These are phyloP conservation scores for Cinnamomum micranthum DNA, from an alignment of 164 flowering plant species.

Conservation along the genomic window DNA sequence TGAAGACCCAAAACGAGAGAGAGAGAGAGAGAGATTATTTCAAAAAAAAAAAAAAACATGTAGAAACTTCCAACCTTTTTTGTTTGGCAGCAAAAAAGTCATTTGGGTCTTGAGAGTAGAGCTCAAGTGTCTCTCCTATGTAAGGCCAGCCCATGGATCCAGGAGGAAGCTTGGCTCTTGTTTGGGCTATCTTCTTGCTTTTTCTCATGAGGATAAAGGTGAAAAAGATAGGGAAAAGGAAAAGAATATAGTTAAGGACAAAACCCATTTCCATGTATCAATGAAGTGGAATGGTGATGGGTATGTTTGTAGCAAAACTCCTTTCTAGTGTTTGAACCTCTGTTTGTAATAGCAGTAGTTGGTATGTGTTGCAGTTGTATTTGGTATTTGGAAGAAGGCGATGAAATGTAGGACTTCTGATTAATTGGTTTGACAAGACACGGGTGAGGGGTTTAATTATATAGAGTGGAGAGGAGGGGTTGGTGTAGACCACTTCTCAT, in stretches of 20 bases:
- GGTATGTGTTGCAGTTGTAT: not conserved
- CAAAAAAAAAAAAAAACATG: not conserved
- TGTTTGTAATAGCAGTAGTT: not conserved
- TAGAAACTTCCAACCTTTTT: conserved; percentile 37
- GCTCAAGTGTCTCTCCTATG: conserved; percentile 71
- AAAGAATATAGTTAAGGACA: conserved; percentile 2
- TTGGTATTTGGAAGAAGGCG: not conserved
- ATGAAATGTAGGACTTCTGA: not conserved
- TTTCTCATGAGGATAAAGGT: conserved; percentile 20
- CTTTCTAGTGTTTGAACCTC: not conserved
- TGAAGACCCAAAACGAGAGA: not conserved
- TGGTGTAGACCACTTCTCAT: not conserved
- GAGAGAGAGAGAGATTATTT: not conserved
- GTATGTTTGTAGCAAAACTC: not conserved
- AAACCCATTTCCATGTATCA: conserved; percentile 14
- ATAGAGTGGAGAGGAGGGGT: not conserved
- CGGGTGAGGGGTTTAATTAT: not conserved
- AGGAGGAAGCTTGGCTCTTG: conserved; percentile 58
- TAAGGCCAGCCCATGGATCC: conserved; percentile 93
- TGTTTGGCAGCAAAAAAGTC: conserved; percentile 58
- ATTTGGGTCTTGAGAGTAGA: conserved; percentile 74
- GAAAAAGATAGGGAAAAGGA: conserved; percentile 23
- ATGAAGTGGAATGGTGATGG: not conserved
- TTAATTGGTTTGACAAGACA: not conserved
- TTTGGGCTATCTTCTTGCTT: conserved; percentile 13